A percentile compares a stretch with the other conserved stretches of the same genome.
These are phyloP conservation scores for Penicillium sp. DNA, from an alignment of 2,329 filamentous ascomycete genomes.

Conservation along the genomic window DNA sequence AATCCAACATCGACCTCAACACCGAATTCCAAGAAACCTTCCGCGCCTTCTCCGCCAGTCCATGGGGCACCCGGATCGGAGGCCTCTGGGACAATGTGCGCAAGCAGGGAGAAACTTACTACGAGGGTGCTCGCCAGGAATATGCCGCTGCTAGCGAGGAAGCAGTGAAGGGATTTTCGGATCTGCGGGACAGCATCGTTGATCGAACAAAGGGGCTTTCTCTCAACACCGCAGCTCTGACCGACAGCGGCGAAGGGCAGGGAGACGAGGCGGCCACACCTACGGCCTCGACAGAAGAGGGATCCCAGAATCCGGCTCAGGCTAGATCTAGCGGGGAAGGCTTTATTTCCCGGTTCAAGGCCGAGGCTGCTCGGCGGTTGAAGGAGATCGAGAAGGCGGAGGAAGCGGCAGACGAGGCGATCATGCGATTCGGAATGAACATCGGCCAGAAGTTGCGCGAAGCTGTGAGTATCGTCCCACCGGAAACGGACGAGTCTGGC, in stretches of 20 bases:
- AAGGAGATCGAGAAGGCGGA: constrained; percentile 89
- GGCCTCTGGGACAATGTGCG: constrained; percentile 88
- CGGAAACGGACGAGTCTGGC: constrained; percentile 50
- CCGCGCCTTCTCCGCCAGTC: constrained; percentile 82
- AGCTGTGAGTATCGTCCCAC: constrained; percentile 81
- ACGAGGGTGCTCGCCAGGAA: constrained; percentile 77
- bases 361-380: constrained; percentile 74
- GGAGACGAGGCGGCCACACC: constrained; percentile 30
- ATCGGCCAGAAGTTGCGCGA: constrained; percentile 85
- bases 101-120: constrained; percentile 89
- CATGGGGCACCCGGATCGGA: constrained; percentile 84
- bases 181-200: constrained; percentile 62
- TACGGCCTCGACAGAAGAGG: constrained; percentile 23
- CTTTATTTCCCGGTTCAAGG: constrained; percentile 70
- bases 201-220: constrained; percentile 71
- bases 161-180: constrained; percentile 74
- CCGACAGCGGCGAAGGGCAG: constrained; percentile 21
- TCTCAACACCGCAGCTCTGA: constrained; percentile 45
- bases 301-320: constrained; percentile 18
- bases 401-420: constrained; percentile 91
- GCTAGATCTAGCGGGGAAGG: constrained; percentile 47
- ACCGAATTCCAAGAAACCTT: constrained; percentile 92
- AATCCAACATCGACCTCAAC: constrained; percentile 59
- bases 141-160: constrained; percentile 73
- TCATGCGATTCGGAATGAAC: constrained; percentile 85